These are phyloP conservation scores for Suillus lakei DNA, from an alignment of 768 basidiomycete genomes.

Conservation along the genomic window DNA sequence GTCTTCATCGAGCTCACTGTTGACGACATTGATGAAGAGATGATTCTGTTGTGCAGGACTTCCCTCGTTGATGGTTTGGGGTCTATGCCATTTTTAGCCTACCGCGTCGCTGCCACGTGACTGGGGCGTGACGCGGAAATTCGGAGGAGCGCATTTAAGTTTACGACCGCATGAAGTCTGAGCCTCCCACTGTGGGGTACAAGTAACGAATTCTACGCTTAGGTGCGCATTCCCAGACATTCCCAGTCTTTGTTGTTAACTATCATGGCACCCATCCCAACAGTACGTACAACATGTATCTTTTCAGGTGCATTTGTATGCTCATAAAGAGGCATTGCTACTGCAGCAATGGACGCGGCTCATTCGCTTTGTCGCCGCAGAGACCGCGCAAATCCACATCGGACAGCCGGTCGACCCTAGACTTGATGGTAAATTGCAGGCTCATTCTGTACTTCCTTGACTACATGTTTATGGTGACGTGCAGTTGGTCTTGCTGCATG, in stretches of 20 bases:
- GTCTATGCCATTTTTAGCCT: too few relatives aligned
- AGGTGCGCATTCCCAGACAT: slow-evolving; percentile 18
- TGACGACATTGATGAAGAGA: slow-evolving; percentile 6
- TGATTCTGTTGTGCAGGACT: not conserved
- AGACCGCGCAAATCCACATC: slow-evolving; percentile 75
- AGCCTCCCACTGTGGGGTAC: slow-evolving; percentile 8
- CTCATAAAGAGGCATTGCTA: slow-evolving; percentile 6
- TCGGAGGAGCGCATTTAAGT: slow-evolving; percentile 18
- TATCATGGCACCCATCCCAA: slow-evolving; percentile 62
- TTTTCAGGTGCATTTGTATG: slow-evolving; percentile 13
- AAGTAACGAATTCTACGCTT: not conserved
- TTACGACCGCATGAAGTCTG: slow-evolving; percentile 6
- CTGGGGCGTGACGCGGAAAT: slow-evolving; percentile 21
- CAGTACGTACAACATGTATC: slow-evolving; percentile 42
- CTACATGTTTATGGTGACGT: slow-evolving; percentile 5
- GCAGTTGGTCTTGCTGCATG: slow-evolving; percentile 65
- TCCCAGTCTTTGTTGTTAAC: slow-evolving; percentile 8
- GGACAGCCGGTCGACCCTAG: slow-evolving; percentile 74
- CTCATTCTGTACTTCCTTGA: not conserved
- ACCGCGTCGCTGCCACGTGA: slow-evolving; percentile 38
- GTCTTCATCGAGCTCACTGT: slow-evolving; percentile 42
- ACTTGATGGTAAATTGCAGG: slow-evolving; percentile 57
- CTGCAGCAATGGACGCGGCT: slow-evolving; percentile 76
- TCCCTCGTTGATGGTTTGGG: slow-evolving; percentile 4
- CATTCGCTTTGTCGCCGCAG: slow-evolving; percentile 80